Percentiles rank a stretch among this genome's conserved stretches.
Evolutionary conservation across 2,329 filamentous ascomycete species (phyloP).

Genomic region (Whalleya microplaca): DNA sequence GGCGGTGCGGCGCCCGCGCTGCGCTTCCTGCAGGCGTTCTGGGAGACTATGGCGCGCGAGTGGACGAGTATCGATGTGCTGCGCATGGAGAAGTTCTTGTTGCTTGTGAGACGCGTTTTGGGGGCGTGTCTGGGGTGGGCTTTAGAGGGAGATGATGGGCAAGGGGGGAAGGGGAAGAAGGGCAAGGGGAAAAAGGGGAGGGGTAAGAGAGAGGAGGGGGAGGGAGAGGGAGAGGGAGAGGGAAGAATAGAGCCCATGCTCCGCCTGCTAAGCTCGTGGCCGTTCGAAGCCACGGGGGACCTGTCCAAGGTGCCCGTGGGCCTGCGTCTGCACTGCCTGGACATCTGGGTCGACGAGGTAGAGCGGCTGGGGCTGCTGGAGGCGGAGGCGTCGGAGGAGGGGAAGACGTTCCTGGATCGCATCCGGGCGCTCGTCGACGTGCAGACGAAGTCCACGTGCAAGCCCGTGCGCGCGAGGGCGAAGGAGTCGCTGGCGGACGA

Average conservation of each 20-base stretch:
- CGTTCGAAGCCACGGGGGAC: constrained; percentile 46
- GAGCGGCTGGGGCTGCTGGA: constrained; percentile 66
- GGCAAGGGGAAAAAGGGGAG: constrained; percentile 17
- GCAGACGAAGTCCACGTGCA: constrained; percentile 64
- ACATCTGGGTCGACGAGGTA: constrained; percentile 90
- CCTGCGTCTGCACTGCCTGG: constrained; percentile 81
- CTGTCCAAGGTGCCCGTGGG: constrained; percentile 74
- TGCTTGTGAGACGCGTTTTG: constrained; percentile 79
- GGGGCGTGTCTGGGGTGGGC: constrained; percentile 66
- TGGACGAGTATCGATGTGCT: constrained; percentile 74
- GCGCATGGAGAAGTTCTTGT: constrained; percentile 90
- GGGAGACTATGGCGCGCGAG: constrained; percentile 70
- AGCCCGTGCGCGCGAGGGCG: constrained; percentile 71
- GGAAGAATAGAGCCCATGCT: constrained; percentile 39
- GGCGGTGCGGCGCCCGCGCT: no score
- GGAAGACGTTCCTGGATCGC: constrained; percentile 53
- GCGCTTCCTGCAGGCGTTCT: constrained; percentile 67
- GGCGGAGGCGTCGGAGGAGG: constrained; percentile 38
- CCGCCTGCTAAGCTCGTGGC: constrained; percentile 49
- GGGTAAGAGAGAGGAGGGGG: background rate
- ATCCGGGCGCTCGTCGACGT: constrained; percentile 60
- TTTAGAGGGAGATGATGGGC: constrained; percentile 30
- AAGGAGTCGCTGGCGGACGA: constrained; percentile 74
- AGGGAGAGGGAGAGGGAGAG: constrained; percentile 35
- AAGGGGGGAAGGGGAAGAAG: constrained; percentile 36